Conservation (phyloP, 768 basidiomycete species). For the Leccinum longicurvipes region DNA sequence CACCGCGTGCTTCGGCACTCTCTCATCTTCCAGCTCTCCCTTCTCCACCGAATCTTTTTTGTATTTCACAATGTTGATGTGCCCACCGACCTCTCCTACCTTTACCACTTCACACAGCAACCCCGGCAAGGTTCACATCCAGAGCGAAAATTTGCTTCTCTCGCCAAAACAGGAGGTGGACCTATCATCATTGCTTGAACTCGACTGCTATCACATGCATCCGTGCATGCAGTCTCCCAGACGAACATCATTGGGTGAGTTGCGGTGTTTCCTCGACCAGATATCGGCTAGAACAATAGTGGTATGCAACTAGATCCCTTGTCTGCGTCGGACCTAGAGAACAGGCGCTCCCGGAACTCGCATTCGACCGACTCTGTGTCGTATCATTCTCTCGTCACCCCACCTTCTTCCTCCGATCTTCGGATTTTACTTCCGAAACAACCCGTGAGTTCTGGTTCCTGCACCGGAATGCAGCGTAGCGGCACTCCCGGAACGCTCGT, state of each 20-base stretch:
- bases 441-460: constrained; percentile 8
- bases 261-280: background rate
- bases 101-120: constrained; percentile 1
- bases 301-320: constrained; percentile 24
- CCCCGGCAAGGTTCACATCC: background rate
- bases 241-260: constrained; percentile 29
- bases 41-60: constrained; percentile 1
- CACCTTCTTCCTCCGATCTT: constrained; percentile 15
- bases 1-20: constrained; percentile 6
- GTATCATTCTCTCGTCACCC: constrained; percentile 9
- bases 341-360: constrained; percentile 7
- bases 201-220: constrained; percentile 22
- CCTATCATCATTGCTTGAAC: constrained; percentile 8
- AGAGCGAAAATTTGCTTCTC: constrained; percentile 13
- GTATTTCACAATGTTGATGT: constrained; percentile 23
- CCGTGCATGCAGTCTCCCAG: constrained; percentile 1
- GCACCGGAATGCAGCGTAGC: constrained; percentile 7
- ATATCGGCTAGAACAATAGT: background rate
- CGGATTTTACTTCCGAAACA: constrained; percentile 4
- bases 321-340: constrained; percentile 21
- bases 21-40: constrained; percentile 9
- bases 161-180: constrained; percentile 23
- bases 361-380: constrained; percentile 4
- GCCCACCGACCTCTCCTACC: constrained; percentile 7
- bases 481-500: constrained; percentile 4